A percentile compares a stretch with the other conserved stretches of the same genome.
phyloP scores from a whole-genome alignment of 495 filamentous ascomycete genomes.

The Penicillium malachiteum region DNA sequence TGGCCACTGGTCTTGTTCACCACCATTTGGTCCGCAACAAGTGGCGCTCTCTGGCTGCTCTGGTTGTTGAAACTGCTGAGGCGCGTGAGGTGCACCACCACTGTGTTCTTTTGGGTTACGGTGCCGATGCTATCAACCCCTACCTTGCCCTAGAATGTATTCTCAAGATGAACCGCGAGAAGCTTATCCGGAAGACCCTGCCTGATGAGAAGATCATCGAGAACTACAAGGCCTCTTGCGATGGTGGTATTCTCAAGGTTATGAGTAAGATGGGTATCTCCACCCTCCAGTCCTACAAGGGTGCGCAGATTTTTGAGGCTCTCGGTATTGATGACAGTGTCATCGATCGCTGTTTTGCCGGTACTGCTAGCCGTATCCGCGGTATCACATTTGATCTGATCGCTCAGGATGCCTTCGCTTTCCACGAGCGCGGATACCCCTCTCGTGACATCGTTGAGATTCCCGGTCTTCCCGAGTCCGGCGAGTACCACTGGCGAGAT shows the following conservation, averaged over 20 bases:
- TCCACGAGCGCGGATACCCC: constrained; percentile 95
- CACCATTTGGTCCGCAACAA: constrained; percentile 97
- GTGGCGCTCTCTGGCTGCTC: constrained; percentile 85
- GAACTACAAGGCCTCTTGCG: constrained; percentile 98
- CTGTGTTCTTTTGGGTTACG: constrained; percentile 96
- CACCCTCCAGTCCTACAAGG: constrained; percentile 96
- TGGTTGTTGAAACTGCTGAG: constrained; percentile 93
- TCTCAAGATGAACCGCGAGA: constrained; percentile 96
- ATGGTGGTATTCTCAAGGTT: constrained; percentile 97
- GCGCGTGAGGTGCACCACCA: constrained; percentile 99
- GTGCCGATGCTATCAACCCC: constrained; percentile 93
- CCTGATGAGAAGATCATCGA: constrained; percentile 81
- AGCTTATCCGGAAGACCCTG: constrained; percentile 86
- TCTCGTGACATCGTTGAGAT: constrained; percentile 76
- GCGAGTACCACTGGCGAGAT: constrained; percentile 99
- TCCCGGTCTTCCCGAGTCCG: constrained; percentile 86
- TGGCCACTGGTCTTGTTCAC: constrained; percentile 94
- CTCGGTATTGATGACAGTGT: constrained; percentile 94
- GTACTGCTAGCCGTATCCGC: constrained; percentile 93
- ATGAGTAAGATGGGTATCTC: constrained; percentile 99
- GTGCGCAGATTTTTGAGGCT: constrained; percentile 99
- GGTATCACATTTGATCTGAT: constrained; percentile 96
- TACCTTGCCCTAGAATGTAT: constrained; percentile 98
- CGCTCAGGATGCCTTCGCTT: constrained; percentile 92
- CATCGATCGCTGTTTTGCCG: constrained; percentile 94